Evolutionary conservation across 768 basidiomycete species (phyloP), one percentile per base, ranked within the genome.

Genomic region (Tulasnella calospora): DNA sequence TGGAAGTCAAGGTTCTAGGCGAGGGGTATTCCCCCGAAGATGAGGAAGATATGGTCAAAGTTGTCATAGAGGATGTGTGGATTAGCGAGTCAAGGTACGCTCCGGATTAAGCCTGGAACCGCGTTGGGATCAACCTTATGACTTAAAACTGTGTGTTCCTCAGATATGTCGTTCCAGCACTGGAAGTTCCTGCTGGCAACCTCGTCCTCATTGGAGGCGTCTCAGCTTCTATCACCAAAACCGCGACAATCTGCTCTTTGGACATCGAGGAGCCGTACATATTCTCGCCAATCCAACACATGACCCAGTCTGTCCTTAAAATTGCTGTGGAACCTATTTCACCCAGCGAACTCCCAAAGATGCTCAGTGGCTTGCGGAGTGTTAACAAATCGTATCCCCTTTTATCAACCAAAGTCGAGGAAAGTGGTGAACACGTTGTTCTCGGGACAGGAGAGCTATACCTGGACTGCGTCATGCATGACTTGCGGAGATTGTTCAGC

Each of bases 21-120:
- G 98, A 99, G 83, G 95, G 95, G 0, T 99, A 96, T 84, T 97
- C 96, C 19, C 94, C 94, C n/a, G 97, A 98, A 82, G 98, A 99
- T 81, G 97, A 99, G 85, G 98, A 99, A 85, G 98, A 99, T 82
- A 97, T 98, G 95, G 89, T 93, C 84, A 91, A 90, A 80, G 90
- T 89, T 19, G 89, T 86, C 2, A 89, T 98, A 3, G 96, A 98
- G 81, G 92, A 92, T 80, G 86, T 99, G 23, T 94, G 95, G 94
- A 90, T 99, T 78, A 90, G 89, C 82, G 93, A 98, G 87, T 90
- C 97, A 21, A 88, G 97, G 94, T 96, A 80, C 80, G 88, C 82
- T 3, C 33, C 67, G 8, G n/a, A 55, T 21, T 13, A 30, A 12
- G 44, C 19, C n/a, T 41, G 44, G 55, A 38, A 35, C 67, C 44